Evolutionary conservation across 2,329 filamentous ascomycete species (phyloP), one percentile per base, ranked within the genome.

Genomic region (Septoria linicola): DNA sequence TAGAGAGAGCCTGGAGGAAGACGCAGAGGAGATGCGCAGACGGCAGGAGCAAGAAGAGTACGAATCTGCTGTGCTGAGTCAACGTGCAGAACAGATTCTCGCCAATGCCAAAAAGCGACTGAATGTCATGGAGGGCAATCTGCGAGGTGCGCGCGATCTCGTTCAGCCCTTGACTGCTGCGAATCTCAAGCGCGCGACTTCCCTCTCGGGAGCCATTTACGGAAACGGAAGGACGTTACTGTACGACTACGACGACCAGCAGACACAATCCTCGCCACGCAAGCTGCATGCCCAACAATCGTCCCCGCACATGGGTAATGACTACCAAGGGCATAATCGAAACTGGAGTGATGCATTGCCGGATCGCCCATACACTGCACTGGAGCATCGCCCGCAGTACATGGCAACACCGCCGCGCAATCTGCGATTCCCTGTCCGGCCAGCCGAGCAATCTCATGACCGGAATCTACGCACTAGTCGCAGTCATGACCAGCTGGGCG

Each of bases 121-220:
- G 55, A 93, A 88, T 66, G 89, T 88, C 25, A 96, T 96, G 90
- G 92, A 96, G 71, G 89, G 87, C 31, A 96, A 96, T 62, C 76
- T 96, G 16, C 85, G 80, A 51, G 85, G 89, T 54, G 91, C 89
- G 23, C 82, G 89, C 62, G 67, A 68, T 41, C 55, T 69, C 13
- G 64, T 67, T n/a, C 58, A 63, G 11, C 67, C 68, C 3, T 53
- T 70, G 58, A 70, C 68, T 4, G 62, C 66, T 2, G 68, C 68
- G n/a, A 70, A 70, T 40, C 55, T 70, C 30, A 66, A 70, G 54
- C 64, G 68, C 13, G 68, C 68, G 25, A 65, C 67, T 10, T 70
- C 68, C 6, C 49, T 69, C 8, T 48, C 45, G 23, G 47, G 45
- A 32, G 51, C 57, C 5, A 35, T 53, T 13, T 59, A 60, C 37